These are phyloP conservation scores for Xylariaceae sp. DNA, from an alignment of 2,329 filamentous ascomycete genomes.

Conservation along the genomic window DNA sequence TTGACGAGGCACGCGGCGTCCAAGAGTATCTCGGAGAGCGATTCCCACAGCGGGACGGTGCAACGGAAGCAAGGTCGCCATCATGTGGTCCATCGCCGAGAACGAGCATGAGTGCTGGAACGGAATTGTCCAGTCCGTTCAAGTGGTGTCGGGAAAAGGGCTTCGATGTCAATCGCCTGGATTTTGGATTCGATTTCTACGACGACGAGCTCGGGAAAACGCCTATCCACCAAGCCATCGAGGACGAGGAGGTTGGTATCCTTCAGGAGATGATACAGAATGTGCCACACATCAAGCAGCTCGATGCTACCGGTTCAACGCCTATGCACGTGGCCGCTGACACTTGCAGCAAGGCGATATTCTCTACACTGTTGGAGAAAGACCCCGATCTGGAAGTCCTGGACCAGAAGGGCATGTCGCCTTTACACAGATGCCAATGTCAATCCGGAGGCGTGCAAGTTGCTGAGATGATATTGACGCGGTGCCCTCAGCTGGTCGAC, in stretches of 20 bases:
- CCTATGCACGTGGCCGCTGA: constrained; percentile 30
- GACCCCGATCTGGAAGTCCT: constrained; percentile 23
- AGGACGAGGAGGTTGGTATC: constrained; percentile 22
- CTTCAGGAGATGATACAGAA: constrained; percentile 24
- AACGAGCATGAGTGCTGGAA: constrained; percentile 2
- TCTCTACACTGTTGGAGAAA: constrained; percentile 26
- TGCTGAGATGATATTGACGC: constrained; percentile 23
- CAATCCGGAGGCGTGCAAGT: constrained; percentile 21
- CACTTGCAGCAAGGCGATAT: constrained; percentile 25
- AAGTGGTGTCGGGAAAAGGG: constrained; percentile 27
- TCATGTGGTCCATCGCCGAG: constrained; percentile 3
- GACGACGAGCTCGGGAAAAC: constrained; percentile 19
- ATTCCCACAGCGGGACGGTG: neutral
- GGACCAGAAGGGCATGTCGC: constrained; percentile 23
- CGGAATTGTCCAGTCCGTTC: constrained; percentile 15
- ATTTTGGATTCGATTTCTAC: constrained; percentile 24
- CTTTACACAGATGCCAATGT: constrained; percentile 28
- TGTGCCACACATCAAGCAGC: constrained; percentile 20
- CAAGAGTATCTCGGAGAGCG: constrained; percentile 21
- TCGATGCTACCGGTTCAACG: constrained; percentile 20
- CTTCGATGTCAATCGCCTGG: constrained; percentile 22
- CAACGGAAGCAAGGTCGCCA: neutral
- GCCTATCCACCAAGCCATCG: constrained; percentile 25
- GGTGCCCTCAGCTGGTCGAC: constrained; percentile 17
- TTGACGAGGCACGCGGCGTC: constrained; percentile 27